phyloP scores from a whole-genome alignment of 1,139 yeast species.

The Groenewaldozyma auringiensis region DNA sequence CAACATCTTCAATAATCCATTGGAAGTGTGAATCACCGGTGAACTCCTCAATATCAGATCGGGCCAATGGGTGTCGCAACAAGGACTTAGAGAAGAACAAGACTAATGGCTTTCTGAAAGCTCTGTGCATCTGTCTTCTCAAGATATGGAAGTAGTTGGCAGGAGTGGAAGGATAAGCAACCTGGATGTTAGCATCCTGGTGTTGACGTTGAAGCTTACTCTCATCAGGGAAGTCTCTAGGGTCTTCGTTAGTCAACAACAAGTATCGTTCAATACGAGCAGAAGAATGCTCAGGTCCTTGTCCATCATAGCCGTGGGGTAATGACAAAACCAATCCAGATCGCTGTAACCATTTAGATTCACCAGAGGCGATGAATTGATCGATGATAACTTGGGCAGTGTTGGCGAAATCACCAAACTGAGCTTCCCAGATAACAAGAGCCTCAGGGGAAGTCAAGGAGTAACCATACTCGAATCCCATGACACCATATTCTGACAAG shows the following conservation, averaged over 20 bases:
- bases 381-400: slow-evolving; percentile 97
- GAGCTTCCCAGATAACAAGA: slow-evolving; percentile 98
- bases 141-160: slow-evolving; percentile 92
- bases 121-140: slow-evolving; percentile 99
- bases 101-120: slow-evolving; percentile 92
- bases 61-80: slow-evolving; percentile 96
- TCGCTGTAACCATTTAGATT: slow-evolving; percentile 98
- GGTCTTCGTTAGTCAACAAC: slow-evolving; percentile 94
- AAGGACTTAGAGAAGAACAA: slow-evolving; percentile 88
- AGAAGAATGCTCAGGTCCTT: slow-evolving; percentile 99
- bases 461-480: slow-evolving; percentile 99
- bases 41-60: slow-evolving; percentile 76
- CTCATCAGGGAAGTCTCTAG: slow-evolving; percentile 82
- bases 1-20: slow-evolving; percentile 92
- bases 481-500: slow-evolving; percentile 95
- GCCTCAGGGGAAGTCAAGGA: slow-evolving; percentile 96
- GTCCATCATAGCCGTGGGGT: slow-evolving; percentile 99
- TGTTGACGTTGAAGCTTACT: slow-evolving; percentile 94
- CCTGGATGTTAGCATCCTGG: slow-evolving; percentile 97
- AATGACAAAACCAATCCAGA: slow-evolving; percentile 90
- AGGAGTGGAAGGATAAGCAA: slow-evolving; percentile 97
- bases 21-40: slow-evolving; percentile 88
- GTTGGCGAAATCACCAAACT: slow-evolving; percentile 99
- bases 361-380: slow-evolving; percentile 96
- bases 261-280: slow-evolving; percentile 97